Percentiles rank a stretch among this genome's conserved stretches.
Evolutionary conservation across 768 basidiomycete species (phyloP).

Genomic region (Mycena kentingensis): DNA sequence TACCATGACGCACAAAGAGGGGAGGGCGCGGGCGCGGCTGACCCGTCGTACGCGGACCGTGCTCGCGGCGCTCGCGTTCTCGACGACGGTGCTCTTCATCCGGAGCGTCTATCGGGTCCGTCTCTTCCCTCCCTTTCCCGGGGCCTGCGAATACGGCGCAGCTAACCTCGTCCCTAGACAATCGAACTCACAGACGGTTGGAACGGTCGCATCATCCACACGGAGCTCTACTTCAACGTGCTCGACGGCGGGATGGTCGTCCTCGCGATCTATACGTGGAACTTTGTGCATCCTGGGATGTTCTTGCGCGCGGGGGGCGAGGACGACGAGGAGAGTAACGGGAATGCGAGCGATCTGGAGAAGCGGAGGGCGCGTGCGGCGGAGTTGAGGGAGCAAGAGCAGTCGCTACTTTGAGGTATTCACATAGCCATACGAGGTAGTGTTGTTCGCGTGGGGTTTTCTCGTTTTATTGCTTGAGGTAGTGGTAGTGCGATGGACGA

Average conservation of each 20-base stretch:
- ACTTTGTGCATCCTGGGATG: slow-evolving; percentile 8
- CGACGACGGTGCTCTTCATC: slow-evolving; percentile 45
- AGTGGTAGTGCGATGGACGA: too few species aligned
- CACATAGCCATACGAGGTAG: too few species aligned
- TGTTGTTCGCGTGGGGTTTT: too few species aligned
- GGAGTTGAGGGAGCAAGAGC: too few species aligned
- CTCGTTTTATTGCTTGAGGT: too few species aligned
- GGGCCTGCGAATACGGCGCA: slow-evolving; percentile 40
- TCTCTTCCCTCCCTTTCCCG: not conserved
- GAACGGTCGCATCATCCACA: slow-evolving; percentile 50
- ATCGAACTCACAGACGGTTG: slow-evolving; percentile 55
- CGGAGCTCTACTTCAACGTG: slow-evolving; percentile 37
- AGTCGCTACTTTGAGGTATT: too few species aligned
- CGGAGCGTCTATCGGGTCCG: slow-evolving; percentile 34
- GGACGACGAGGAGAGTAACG: too few species aligned
- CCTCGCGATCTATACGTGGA: slow-evolving; percentile 10
- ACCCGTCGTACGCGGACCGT: slow-evolving; percentile 24
- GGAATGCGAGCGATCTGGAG: too few species aligned
- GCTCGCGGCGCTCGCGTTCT: slow-evolving; percentile 39
- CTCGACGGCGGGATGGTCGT: slow-evolving; percentile 13
- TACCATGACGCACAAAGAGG: too few species aligned
- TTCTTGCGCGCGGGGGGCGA: too few species aligned
- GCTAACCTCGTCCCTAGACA: slow-evolving; percentile 38
- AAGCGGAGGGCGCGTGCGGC: too few species aligned
- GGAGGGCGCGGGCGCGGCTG: too few species aligned